Base-by-base conservation (phyloP, 805 yeast species). In the Candida pseudoglaebosa region DNA sequence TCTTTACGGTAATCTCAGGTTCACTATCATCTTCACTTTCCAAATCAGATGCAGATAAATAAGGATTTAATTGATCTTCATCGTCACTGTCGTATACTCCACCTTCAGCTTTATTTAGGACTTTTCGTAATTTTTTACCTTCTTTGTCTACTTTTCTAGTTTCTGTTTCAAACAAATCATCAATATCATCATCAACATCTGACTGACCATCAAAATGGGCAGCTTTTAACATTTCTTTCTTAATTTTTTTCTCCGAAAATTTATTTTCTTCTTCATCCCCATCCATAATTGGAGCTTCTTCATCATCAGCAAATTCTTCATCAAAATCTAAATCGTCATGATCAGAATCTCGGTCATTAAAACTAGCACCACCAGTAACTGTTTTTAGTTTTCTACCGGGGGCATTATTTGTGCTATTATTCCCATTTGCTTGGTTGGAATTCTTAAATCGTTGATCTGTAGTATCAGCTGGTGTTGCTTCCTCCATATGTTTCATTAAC, bases 291-390 rank as follows among this genome's bases (percentile, higher is more conserved):
- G 99, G 99, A 1, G 98, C 98, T 59, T 91, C 99, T 65, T 93
- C 99, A 59, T 93, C 99, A 61, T 93, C 99, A 19, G 93, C 97
- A 62, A 93, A 93, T 59, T 90, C 97, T 59, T 93, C 98, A 50
- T 93, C 97, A 54, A 73, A 91, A 63, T 91, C 99, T 53, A 93
- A 66, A 54, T 89, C 97, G 47, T 90, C 97, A 47, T 85, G 88
- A 41, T 88, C 95, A 8, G 88, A 82, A 48, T 80, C 87, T 44
- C 78, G 54, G 29, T 68, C 76, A 42, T 65, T 73, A 49, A 49
- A 59, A 63, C 65, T 54, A 14, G 59, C 54, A 2, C 66, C 70
- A 7, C 75, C 75, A 10, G 66, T 54, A 17, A 71, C 73, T 28
- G 75, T 65, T 49, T 72, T 56, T 48, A 70, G 50, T 28, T 64